These are phyloP conservation scores for Claviceps sp. DNA, from an alignment of 2,329 filamentous ascomycete species.

Conservation along the genomic window DNA sequence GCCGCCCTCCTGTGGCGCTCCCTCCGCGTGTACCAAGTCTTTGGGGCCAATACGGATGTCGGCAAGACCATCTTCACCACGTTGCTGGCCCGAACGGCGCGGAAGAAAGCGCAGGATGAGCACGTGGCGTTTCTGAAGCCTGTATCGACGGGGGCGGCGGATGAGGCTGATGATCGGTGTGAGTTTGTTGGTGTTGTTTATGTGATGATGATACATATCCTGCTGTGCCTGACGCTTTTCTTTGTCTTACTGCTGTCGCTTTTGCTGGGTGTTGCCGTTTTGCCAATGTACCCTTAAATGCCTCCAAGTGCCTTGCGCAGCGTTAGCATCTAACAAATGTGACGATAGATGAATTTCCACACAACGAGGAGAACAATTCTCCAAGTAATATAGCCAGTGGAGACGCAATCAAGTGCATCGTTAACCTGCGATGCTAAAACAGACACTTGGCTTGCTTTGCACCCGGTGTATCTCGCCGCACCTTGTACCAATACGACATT, in stretches of 20 bases:
- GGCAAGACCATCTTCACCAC: conserved; percentile 76
- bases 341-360: neutral
- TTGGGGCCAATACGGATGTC: conserved; percentile 72
- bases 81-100: conserved; percentile 51
- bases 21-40: conserved; percentile 60
- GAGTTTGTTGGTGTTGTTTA: conserved; percentile 5
- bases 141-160: conserved; percentile 58
- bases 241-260: too few relatives aligned
- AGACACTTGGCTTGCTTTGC: conserved; percentile 53
- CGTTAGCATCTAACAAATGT: neutral
- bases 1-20: conserved; percentile 54
- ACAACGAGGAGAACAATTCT: too few relatives aligned
- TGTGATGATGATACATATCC: too few relatives aligned
- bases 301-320: neutral
- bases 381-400: neutral
- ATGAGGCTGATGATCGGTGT: conserved; percentile 61
- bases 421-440: neutral
- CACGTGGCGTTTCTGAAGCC: conserved; percentile 61
- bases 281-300: neutral
- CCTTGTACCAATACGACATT: conserved; percentile 59
- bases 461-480: conserved; percentile 31
- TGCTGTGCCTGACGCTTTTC: too few relatives aligned
- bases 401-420: neutral
- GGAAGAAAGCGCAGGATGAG: conserved; percentile 29
- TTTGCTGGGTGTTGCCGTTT: neutral